These are phyloP conservation scores for Leccinum imitatum DNA, from an alignment of 768 basidiomycete species.

Conservation along the genomic window DNA sequence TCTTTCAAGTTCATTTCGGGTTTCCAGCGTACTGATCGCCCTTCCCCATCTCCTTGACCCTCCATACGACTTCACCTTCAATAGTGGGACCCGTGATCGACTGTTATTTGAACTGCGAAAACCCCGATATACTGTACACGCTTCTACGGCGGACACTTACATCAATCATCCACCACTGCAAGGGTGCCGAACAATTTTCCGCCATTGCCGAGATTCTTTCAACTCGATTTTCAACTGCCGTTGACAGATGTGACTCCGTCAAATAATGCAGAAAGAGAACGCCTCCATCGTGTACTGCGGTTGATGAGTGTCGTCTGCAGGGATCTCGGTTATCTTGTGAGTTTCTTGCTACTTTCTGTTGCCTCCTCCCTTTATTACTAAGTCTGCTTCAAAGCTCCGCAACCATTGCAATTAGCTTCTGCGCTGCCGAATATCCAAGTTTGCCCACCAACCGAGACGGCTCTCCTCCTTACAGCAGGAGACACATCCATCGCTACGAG, in stretches of 20 bases:
- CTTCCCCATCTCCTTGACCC: constrained; percentile 59
- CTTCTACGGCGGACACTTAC: constrained; percentile 74
- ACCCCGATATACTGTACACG: constrained; percentile 44
- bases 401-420: constrained; percentile 37
- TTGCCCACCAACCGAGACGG: constrained; percentile 25
- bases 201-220: constrained; percentile 55
- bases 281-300: constrained; percentile 53
- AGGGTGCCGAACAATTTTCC: constrained; percentile 62
- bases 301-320: constrained; percentile 54
- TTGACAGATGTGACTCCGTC: neutral
- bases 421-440: constrained; percentile 30
- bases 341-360: constrained; percentile 20
- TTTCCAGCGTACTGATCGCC: neutral
- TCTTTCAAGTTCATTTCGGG: constrained; percentile 5
- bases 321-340: constrained; percentile 67
- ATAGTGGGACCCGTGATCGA: constrained; percentile 59
- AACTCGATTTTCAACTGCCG: constrained; percentile 33
- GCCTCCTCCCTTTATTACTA: constrained; percentile 2
- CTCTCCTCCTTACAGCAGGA: constrained; percentile 40
- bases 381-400: constrained; percentile 30
- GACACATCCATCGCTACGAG: constrained; percentile 39
- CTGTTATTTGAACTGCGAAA: constrained; percentile 46
- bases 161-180: constrained; percentile 81
- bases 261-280: constrained; percentile 32
- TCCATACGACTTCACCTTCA: constrained; percentile 73